phyloP scores from a whole-genome alignment of 148 eudicot species.

The Fagopyrum tataricum region DNA sequence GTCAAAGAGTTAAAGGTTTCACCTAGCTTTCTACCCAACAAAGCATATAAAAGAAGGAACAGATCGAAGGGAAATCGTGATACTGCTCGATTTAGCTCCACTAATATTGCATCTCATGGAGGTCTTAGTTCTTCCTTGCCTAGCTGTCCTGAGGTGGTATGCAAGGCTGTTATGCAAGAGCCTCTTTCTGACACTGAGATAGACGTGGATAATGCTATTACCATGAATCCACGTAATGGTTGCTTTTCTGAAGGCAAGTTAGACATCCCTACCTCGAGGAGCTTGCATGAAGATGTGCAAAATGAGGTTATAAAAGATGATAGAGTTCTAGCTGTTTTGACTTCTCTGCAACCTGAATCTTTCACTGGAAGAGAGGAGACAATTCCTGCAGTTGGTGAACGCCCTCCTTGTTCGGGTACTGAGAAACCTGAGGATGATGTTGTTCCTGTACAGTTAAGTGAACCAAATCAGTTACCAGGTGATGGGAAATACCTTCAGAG shows the following conservation, averaged over 20 bases:
- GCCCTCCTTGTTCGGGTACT: constrained; percentile 29
- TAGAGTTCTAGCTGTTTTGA: constrained; percentile 24
- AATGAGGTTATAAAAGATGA: constrained; percentile 24
- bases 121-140: constrained; percentile 40
- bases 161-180: constrained; percentile 32
- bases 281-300: constrained; percentile 24
- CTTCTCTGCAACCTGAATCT: constrained; percentile 24
- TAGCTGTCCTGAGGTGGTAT: constrained; percentile 28
- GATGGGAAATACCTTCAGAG: constrained; percentile 21
- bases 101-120: constrained; percentile 45
- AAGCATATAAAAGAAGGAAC: constrained; percentile 75
- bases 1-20: constrained; percentile 55
- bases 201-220: constrained; percentile 35
- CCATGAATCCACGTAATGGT: constrained; percentile 23
- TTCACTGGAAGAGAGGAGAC: constrained; percentile 25
- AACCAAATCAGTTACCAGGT: constrained; percentile 29
- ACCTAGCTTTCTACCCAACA: constrained; percentile 49
- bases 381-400: constrained; percentile 31
- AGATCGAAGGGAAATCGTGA: constrained; percentile 67
- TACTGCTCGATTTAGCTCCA: constrained; percentile 55
- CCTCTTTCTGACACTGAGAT: constrained; percentile 37
- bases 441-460: constrained; percentile 30
- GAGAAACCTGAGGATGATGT: constrained; percentile 30
- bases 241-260: constrained; percentile 22
- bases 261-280: constrained; percentile 26